Percentiles rank a stretch among this genome's conserved stretches.
These are phyloP conservation scores for Clitocybe nebularis DNA, from an alignment of 1,284 basidiomycete genomes.

Conservation along the genomic window DNA sequence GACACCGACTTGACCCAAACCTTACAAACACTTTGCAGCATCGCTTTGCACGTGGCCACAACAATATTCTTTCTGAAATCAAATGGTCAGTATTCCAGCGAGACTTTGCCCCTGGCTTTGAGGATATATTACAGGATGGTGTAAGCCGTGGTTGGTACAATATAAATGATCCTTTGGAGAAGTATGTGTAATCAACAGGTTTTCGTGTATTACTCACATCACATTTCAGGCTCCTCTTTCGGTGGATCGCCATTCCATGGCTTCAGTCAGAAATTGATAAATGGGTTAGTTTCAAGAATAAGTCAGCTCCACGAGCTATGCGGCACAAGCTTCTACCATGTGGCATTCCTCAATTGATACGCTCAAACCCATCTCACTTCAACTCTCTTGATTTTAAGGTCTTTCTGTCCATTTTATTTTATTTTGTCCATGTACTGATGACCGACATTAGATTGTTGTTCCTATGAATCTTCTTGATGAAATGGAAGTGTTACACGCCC, in stretches of 20 bases:
- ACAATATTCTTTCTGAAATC: constrained; percentile 29
- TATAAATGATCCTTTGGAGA: constrained; percentile 19
- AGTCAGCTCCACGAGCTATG: background rate
- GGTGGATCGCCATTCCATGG: constrained; percentile 28
- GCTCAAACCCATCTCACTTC: background rate
- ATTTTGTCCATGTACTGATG: too few species aligned
- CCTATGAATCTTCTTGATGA: constrained; percentile 1
- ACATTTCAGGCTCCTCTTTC: constrained; percentile 21
- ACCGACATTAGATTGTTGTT: background rate
- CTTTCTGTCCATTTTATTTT: too few species aligned
- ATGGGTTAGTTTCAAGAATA: constrained; percentile 8
- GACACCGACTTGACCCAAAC: constrained; percentile 25
- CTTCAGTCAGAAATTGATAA: constrained; percentile 24
- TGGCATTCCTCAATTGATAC: background rate
- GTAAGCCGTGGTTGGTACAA: constrained; percentile 21
- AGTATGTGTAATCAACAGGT: constrained; percentile 16
- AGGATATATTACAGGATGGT: constrained; percentile 26
- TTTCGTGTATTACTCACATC: background rate
- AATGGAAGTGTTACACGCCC: background rate
- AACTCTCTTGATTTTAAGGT: constrained; percentile 4
- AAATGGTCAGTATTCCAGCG: constrained; percentile 25
- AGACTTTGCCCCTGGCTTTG: constrained; percentile 27
- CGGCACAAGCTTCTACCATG: background rate
- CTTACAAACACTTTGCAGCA: constrained; percentile 29
- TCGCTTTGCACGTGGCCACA: constrained; percentile 23